Base-by-base conservation (phyloP, 2,329 filamentous ascomycete species). In the Atkinsonella texensis region DNA sequence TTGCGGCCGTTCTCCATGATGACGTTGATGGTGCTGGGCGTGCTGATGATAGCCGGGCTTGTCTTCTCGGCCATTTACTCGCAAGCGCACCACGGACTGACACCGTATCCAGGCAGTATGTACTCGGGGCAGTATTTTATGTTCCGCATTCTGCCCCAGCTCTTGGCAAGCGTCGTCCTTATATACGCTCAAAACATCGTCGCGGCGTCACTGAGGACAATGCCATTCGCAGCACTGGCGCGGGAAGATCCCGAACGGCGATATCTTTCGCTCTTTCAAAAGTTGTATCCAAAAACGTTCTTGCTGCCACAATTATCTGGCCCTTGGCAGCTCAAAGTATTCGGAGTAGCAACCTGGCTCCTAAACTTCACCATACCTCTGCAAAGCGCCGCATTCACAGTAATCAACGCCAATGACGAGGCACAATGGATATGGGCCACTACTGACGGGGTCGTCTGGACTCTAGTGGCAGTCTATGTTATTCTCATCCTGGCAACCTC, bases 61-160 rank as follows among this genome's bases (percentile, higher is more conserved):
- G 75, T 88, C 28, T 84, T 90, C 63, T 82, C 80, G 56, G 87
- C 85, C 52, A 69, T 85, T 38, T 89, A 80, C 69, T 87, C 85
- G 11, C 67, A 74, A 39, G 65, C 68, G 5, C 74, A 83, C 56
- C 66, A 74, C 10, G 88, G 88, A 0, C 70, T 96, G 12, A 81
- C 79, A 62, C 68, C 75, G 3, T 95, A 90, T 63, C 70, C 72
- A 35, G 76, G 75, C 45, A 73, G 69, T 32, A 84, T 89, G 52
- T 85, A 86, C 54, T 84, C 84, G 48, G 76, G 75, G 9, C 76
- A 83, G 57, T 95, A 94, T 67, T 95, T 96, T 64, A 68, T 94
- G 46, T 93, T 95, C 65, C 80, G 89, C 55, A 87, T 95, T 56
- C 70, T 96, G 1, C 90, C 91, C 2, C 88, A 89, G 52, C 70